Base-by-base conservation (phyloP, 2,329 filamentous ascomycete genomes). In the Calonectria multiphialidica region DNA sequence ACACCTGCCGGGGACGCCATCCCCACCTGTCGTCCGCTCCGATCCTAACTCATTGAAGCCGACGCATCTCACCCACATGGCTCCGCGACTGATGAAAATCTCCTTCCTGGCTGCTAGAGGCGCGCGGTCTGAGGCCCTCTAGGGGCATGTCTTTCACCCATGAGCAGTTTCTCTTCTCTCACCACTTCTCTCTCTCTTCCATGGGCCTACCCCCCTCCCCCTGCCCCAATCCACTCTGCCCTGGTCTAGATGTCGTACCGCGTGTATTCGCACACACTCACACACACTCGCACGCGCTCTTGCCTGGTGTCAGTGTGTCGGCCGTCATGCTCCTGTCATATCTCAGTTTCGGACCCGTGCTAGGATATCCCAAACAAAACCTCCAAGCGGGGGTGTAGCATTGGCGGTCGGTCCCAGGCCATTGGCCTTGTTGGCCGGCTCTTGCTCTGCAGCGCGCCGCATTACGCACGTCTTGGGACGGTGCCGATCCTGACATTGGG, bases 401-500 rank as follows among this genome's bases (percentile, higher is more conserved):
- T 40, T 61, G 50, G 49, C 23, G 15, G 33, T 61, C 35, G 35
- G 62, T 47, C 59, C 67, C 62, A 66, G 62, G 68, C 66, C 69
- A 71, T 47, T 47, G 70, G 73, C 42, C 49, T 71, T 78, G 75
- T 71, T 78, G 75, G 70, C 66, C 71, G 72, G 62, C 30, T 30
- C 28, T 30, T 30, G 28, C 28, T 55, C 50, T 57, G 53, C 53
- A 57, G 33, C 68, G 53, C 68, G 64, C 66, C 70, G 49, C 63
- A 47, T 47, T 62, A 49, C 57, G 64, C 70, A 53, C 66, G 66
- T 16, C 66, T 72, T 45, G 70, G 47, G 62, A 44, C 69, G 57
- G 23, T 59, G 40, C 70, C 74, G 77, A 78, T 78, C 71, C 68
- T 55, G 62, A 59, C 25, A 70, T 66, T 65, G 62, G 62, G 68